Percentiles rank a stretch among this genome's conserved stretches.
Conservation (phyloP, 495 filamentous ascomycete species). For the Lindgomyces ingoldianus region DNA sequence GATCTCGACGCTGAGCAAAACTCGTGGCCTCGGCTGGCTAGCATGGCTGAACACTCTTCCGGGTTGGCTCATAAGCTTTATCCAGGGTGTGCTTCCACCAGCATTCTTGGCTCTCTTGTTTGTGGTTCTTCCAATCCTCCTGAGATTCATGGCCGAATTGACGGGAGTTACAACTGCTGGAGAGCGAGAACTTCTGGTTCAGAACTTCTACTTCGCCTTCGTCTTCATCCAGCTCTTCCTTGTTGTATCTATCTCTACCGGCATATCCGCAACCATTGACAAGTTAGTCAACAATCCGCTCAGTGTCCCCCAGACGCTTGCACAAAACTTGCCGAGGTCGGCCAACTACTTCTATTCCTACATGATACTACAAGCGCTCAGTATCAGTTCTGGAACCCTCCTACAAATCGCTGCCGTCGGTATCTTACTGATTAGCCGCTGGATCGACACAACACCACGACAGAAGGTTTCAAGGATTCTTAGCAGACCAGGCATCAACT, state of each 20-base stretch:
- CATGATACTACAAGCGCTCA: constrained; percentile 91
- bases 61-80: constrained; percentile 63
- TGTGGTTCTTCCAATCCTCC: constrained; percentile 73
- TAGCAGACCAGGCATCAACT: constrained; percentile 72
- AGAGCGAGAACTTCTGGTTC: constrained; percentile 75
- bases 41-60: constrained; percentile 67
- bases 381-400: constrained; percentile 83
- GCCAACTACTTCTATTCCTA: constrained; percentile 98
- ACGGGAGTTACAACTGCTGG: constrained; percentile 85
- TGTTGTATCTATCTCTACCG: constrained; percentile 85
- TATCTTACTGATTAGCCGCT: constrained; percentile 65
- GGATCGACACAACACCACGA: constrained; percentile 83
- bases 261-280: constrained; percentile 67
- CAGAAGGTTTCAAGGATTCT: constrained; percentile 88
- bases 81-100: constrained; percentile 86
- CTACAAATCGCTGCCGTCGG: constrained; percentile 74
- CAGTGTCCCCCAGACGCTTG: constrained; percentile 64
- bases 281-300: constrained; percentile 58
- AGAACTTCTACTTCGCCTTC: constrained; percentile 92
- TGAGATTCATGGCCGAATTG: constrained; percentile 70
- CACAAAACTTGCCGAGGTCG: constrained; percentile 79
- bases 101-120: constrained; percentile 77
- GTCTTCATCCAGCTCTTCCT: constrained; percentile 95
- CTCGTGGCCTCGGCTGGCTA: constrained; percentile 65
- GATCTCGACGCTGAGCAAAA: constrained; percentile 59